Base-by-base conservation (phyloP, 345 rosid species). In the Citrus inodora region DNA sequence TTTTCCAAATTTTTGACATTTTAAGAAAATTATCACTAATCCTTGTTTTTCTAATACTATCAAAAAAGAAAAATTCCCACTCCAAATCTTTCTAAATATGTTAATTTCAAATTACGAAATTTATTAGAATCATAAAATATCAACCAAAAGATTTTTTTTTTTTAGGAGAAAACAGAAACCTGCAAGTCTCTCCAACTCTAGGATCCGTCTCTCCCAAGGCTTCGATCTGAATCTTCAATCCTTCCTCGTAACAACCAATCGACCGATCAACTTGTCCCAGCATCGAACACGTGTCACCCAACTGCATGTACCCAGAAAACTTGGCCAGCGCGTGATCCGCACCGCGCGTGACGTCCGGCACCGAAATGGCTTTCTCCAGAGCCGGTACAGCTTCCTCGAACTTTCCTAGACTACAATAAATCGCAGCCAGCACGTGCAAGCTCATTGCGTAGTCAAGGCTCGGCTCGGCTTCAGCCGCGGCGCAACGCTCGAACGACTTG, bases 131-230 rank as follows among this genome's bases (percentile, higher is more conserved):
- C 7, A 46, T 2, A 46, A 46, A 70, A 51, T 60, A 25, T 22
- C 60, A 35, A 60, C n/a, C 25, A 8, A n/a, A 62, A 55, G 28
- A 51, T n/a, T 14, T 61, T 5, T 21, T 9, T 37, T 37, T 37
- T 35, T 6, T 4, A 13, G 9, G 35, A 21, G 7, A 48, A 64
- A 71, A 30, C 33, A 64, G n/a, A 70, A 33, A 96, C 99, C 99
- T 92, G 98, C 98, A 97, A 88, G 98, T 97, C 88, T 97, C 99
- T 53, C 97, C 98, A 61, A 97, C 99, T 76, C 99, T 85, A 22
- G 98, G 92, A 91, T 97, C 99, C 0, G 92, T 92, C 64, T 97
- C 98, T 3, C 99, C 99, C 8, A 97, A 76, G 17, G 98, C 90
- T 81, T 89, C 94, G 90, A 93, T 93, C 97, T 97, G 98, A 84